These are phyloP conservation scores for Powellomyces hirtus DNA, from an alignment of 192 early-diverging fungal genomes.

Conservation along the genomic window DNA sequence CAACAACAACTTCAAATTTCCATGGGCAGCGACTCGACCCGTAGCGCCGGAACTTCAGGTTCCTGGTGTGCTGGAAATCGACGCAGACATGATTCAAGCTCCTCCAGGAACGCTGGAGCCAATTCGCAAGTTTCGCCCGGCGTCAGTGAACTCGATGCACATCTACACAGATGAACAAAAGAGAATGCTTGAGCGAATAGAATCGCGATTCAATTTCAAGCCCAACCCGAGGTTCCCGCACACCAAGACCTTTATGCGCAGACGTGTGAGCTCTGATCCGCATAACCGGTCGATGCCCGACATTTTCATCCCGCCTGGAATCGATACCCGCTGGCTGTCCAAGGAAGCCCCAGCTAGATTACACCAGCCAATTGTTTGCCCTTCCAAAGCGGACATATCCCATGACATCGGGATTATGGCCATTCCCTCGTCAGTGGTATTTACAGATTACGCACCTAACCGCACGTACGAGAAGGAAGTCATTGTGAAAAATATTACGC, in stretches of 20 bases:
- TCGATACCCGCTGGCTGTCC: neutral
- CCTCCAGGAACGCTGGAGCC: conserved; percentile 24
- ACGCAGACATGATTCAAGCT: conserved; percentile 1
- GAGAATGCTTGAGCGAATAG: conserved; percentile 21
- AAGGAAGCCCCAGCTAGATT: neutral
- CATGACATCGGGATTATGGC: conserved; percentile 34
- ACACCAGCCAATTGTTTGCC: neutral
- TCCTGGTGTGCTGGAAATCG: conserved; percentile 36
- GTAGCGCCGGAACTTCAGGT: conserved; percentile 17
- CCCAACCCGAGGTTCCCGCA: conserved; percentile 38
- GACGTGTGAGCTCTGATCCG: neutral
- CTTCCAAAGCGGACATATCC: neutral
- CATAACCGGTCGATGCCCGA: neutral
- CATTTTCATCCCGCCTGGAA: conserved; percentile 16
- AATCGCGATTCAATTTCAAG: conserved; percentile 26
- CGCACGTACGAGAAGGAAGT: conserved; percentile 42
- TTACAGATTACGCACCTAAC: conserved; percentile 45
- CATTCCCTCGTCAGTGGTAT: conserved; percentile 34
- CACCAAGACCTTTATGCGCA: neutral
- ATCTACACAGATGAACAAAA: conserved; percentile 31
- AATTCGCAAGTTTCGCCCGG: neutral
- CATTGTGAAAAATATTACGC: conserved; percentile 44
- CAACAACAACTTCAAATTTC: conserved; percentile 24
- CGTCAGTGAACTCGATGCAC: conserved; percentile 34
- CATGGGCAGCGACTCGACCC: conserved; percentile 24